Evolutionary conservation across 192 early-diverging fungal species (phyloP).

Genomic region (Rhizophagus clarus): DNA sequence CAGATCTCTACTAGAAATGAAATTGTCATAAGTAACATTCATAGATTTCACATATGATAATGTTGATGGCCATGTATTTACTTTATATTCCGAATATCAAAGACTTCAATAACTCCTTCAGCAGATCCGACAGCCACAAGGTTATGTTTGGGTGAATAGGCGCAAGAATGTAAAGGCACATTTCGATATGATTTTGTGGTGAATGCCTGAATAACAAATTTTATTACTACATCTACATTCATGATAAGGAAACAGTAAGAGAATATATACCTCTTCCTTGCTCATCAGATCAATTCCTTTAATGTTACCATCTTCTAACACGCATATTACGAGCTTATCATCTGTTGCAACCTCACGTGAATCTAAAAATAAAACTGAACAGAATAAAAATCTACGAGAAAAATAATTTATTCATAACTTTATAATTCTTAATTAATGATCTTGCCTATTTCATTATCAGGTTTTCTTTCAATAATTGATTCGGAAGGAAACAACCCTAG

Average conservation of each 20-base stretch:
- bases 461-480: neutral
- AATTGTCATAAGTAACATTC: neutral
- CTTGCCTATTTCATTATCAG: constrained; percentile 34
- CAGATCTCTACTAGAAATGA: neutral
- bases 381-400: no score
- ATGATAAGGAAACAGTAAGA: neutral
- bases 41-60: neutral
- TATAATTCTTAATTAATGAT: neutral
- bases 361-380: constrained; percentile 33
- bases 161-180: constrained; percentile 37
- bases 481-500: constrained; percentile 22
- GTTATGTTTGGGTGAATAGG: constrained; percentile 39
- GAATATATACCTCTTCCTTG: constrained; percentile 47
- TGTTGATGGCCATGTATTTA: constrained; percentile 21
- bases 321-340: constrained; percentile 48
- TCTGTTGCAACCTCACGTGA: constrained; percentile 49
- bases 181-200: constrained; percentile 36
- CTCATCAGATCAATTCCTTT: constrained; percentile 50
- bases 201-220: constrained; percentile 39
- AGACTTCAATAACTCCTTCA: constrained; percentile 51
- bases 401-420: neutral
- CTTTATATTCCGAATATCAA: constrained; percentile 45
- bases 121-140: constrained; percentile 43
- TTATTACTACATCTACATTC: neutral
- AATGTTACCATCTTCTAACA: constrained; percentile 41